Conservation (phyloP, 1,139 yeast species). For the Sugiyamaella pinicola region DNA sequence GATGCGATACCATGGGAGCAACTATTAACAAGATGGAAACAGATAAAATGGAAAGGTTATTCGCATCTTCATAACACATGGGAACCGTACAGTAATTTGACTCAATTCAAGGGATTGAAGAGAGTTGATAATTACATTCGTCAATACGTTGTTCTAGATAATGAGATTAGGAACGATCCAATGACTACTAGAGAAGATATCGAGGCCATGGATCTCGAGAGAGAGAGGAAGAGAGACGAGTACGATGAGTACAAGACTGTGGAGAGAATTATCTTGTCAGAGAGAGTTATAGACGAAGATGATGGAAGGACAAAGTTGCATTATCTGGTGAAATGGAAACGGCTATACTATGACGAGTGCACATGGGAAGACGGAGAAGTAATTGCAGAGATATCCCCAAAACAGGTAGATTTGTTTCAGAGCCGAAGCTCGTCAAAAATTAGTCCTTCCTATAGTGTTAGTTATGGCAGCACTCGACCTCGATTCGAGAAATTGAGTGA, state of each 20-base stretch:
- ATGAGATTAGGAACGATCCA: constrained; percentile 76
- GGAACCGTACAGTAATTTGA: constrained; percentile 70
- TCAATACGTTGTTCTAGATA: constrained; percentile 70
- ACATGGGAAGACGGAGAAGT: constrained; percentile 96
- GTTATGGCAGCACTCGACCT: constrained; percentile 78
- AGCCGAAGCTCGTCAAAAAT: constrained; percentile 80
- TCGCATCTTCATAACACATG: constrained; percentile 96
- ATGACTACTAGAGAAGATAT: constrained; percentile 83
- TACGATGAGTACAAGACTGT: constrained; percentile 81
- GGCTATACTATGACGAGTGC: constrained; percentile 91
- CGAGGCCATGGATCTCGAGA: constrained; percentile 90
- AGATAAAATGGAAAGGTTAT: constrained; percentile 83
- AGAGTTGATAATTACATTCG: constrained; percentile 88
- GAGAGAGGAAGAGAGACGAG: constrained; percentile 81
- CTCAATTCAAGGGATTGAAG: constrained; percentile 69
- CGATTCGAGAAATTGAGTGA: constrained; percentile 79
- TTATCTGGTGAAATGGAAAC: constrained; percentile 90
- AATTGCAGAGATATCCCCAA: constrained; percentile 82
- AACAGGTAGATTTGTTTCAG: constrained; percentile 81
- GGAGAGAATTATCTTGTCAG: constrained; percentile 87
- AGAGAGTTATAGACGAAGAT: constrained; percentile 56
- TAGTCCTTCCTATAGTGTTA: constrained; percentile 77
- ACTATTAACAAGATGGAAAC: constrained; percentile 21
- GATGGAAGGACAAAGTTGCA: constrained; percentile 69
- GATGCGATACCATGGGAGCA: background rate